A percentile compares a stretch with the other conserved stretches of the same genome.
These are phyloP conservation scores for Penicillium samsonianum DNA, from an alignment of 495 filamentous ascomycete genomes.

Conservation along the genomic window DNA sequence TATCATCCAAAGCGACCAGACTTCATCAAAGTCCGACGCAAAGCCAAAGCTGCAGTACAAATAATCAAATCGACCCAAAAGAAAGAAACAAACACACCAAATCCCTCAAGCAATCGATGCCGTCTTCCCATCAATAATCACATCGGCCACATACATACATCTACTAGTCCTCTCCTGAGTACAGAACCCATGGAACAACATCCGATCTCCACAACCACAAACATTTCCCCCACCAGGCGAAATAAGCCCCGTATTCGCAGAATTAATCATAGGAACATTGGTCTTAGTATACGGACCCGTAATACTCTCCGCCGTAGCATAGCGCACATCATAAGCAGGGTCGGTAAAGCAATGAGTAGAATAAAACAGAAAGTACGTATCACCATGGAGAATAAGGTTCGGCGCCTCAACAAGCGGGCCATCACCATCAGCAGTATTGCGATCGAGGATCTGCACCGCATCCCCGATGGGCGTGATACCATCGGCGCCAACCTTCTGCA, in stretches of 20 bases:
- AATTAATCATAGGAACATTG: slow-evolving; percentile 37
- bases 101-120: slow-evolving; percentile 25
- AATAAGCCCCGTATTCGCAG: slow-evolving; percentile 41
- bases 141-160: slow-evolving; percentile 36
- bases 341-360: slow-evolving; percentile 58
- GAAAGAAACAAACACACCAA: not conserved
- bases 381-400: slow-evolving; percentile 44
- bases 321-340: slow-evolving; percentile 55
- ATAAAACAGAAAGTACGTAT: slow-evolving; percentile 62
- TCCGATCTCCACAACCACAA: slow-evolving; percentile 42
- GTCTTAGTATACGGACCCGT: slow-evolving; percentile 50
- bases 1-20: not conserved
- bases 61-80: not conserved
- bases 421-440: slow-evolving; percentile 47
- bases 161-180: slow-evolving; percentile 30
- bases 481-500: slow-evolving; percentile 55
- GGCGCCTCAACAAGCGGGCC: slow-evolving; percentile 66
- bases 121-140: slow-evolving; percentile 31
- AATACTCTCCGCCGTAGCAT: slow-evolving; percentile 49
- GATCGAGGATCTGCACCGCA: slow-evolving; percentile 55
- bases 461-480: slow-evolving; percentile 54
- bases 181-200: slow-evolving; percentile 57
- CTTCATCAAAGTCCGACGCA: not conserved
- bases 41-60: not conserved
- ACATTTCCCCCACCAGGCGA: slow-evolving; percentile 58